Conservation (phyloP, 495 filamentous ascomycete species). For the Penicillium daleae region DNA sequence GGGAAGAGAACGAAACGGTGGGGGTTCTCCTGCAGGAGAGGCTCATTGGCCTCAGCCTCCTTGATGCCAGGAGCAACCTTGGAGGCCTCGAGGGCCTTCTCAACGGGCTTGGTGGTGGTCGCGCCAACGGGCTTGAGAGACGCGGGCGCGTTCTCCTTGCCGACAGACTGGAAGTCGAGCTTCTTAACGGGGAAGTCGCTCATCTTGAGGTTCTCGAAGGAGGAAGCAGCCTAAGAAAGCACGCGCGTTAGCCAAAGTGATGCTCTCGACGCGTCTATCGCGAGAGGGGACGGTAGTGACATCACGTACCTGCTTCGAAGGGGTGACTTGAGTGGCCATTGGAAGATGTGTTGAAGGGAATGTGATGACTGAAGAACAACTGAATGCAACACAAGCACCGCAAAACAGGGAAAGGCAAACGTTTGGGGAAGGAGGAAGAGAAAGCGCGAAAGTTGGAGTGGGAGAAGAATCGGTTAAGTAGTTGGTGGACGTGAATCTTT, state of each 20-base stretch:
- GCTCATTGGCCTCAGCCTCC: conserved; percentile 78
- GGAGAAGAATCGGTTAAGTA: conserved; percentile 39
- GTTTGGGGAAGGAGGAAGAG: conserved; percentile 23
- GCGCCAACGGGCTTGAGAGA: conserved; percentile 55
- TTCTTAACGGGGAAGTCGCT: conserved; percentile 87
- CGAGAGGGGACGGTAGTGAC: conserved; percentile 45
- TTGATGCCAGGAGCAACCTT: conserved; percentile 66
- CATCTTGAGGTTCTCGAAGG: conserved; percentile 88
- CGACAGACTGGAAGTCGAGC: conserved; percentile 68
- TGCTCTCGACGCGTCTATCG: conserved; percentile 38
- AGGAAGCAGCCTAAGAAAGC: conserved; percentile 71
- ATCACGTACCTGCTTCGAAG: conserved; percentile 81
- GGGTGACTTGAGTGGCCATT: conserved; percentile 77
- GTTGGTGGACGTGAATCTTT: conserved; percentile 38
- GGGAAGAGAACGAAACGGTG: conserved; percentile 97
- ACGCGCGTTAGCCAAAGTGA: conserved; percentile 29
- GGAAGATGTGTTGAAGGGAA: conserved; percentile 32
- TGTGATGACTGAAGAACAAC: conserved; percentile 20
- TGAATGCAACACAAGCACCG: conserved; percentile 27
- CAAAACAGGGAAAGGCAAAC: conserved; percentile 25
- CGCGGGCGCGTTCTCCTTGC: conserved; percentile 83
- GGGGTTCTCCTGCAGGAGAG: conserved; percentile 92
- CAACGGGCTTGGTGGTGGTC: conserved; percentile 51
- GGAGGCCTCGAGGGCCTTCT: conserved; percentile 49
- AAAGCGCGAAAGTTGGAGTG: conserved; percentile 38